Base-by-base conservation (phyloP, 1,284 basidiomycete genomes). In the Ceratobasidium sp. region DNA sequence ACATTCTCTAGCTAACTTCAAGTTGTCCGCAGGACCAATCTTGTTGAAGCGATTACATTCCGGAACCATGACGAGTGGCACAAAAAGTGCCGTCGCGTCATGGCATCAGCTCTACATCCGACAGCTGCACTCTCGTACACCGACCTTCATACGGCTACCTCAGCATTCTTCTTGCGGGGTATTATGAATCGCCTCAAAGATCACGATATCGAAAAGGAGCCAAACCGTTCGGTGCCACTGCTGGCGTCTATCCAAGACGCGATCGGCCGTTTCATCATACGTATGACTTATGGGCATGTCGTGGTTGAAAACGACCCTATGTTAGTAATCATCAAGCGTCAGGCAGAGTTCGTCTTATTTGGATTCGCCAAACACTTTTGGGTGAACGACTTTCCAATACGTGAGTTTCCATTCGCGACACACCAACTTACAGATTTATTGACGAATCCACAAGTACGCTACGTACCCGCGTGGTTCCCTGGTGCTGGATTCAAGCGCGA, bases 341-440 rank as follows among this genome's bases (percentile, higher is more conserved):
- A 49, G 9, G 55, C 40, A 13, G 55, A 10, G 28, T 63, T 46
- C 12, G 3, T 76, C 2, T 15, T 49, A 4, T 26, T n/a, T 2
- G 73, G 44, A 1, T 46, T 63, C 6, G 13, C 73, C 4, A 13
- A 28, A 20, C 46, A 67, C 40, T 76, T 53, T 56, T 67, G 60
- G 60, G 73, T 76, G 2, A 76, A 67, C 39, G 61, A 76, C 53
- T 67, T 76, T 51, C 73, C 73, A 28, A 55, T 76, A 15, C 51
- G 73, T 76, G 28, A 76, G 73, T 76, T 1, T 0, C 18, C 18
- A 23, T 4, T 26, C 12, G 1, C 53, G 9, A 58, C 18, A 26
- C 23, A n/a, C n/a, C n/a, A n/a, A n/a, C n/a, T n/a, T n/a, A n/a
- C n/a, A n/a, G n/a, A n/a, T n/a, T n/a, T n/a, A n/a, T 67, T 1